Base-by-base conservation (phyloP, 192 early-diverging fungal species). In the Powellomyces hirtus region DNA sequence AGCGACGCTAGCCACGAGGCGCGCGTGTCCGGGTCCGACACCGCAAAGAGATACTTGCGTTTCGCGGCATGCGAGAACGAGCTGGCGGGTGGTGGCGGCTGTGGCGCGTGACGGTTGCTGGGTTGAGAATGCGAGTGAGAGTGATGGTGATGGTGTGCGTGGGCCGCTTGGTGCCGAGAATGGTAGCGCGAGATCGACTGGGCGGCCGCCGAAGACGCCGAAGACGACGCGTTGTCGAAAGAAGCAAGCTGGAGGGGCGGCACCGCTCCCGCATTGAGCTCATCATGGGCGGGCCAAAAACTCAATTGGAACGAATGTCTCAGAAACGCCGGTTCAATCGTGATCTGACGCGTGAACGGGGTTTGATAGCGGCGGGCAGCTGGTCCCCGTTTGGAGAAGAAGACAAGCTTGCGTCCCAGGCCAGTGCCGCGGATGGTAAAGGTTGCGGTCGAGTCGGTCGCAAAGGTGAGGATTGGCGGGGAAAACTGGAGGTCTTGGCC, bases 281-380 rank as follows among this genome's bases (percentile, higher is more conserved):
- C 53, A 34, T 56, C 53, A 31, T 0, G n/a, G 40, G 16, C 51
- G 16, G 35, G 27, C 51, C 53, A 66, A 38, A 86, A 74, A 0
- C 75, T 80, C 44, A 88, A 74, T 59, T 88, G 88, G 66, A 89
- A 87, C 0, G 79, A 87, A 52, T 87, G 81, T 37, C 82, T 65
- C 83, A 89, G 81, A 64, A 89, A 89, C 29, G 84, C 77, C 13
- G 81, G 75, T 42, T 89, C 88, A 22, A 89, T 78, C 0, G 86
- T 81, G 45, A 89, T 77, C 30, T 74, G 74, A 40, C 84, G 80
- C 11, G 83, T 89, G 6, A 75, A 63, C 0, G 82, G 65, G 11
- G 75, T 64, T 10, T 73, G 33, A 22, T 73, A 73, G 13, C 37
- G 40, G 8, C 45, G 22, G n/a, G 81, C 83, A 7, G 78, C 69